Conservation (phyloP, 23 red algal genomes). For the Cyanidiococcus yangmingshanensis region DNA sequence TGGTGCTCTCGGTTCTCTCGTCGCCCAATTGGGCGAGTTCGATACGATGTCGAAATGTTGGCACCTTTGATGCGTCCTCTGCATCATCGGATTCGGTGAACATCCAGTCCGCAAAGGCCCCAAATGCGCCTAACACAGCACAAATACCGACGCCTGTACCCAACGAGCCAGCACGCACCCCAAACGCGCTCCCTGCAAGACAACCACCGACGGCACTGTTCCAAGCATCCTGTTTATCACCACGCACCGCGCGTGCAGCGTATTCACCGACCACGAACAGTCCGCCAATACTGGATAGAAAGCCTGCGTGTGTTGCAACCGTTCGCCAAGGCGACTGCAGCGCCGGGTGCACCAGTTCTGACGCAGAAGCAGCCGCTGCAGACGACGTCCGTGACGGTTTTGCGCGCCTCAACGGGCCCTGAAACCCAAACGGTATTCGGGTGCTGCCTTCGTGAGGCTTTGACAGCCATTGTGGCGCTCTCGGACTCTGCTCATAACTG, state of each 20-base stretch:
- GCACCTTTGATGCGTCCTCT: neutral
- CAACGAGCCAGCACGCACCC: conserved; percentile 2
- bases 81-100: neutral
- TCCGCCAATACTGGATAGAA: neutral
- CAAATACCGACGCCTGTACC: conserved; percentile 2
- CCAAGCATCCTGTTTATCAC: conserved; percentile 5
- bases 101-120: neutral
- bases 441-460: neutral
- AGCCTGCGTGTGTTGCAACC: neutral
- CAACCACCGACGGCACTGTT: conserved; percentile 3
- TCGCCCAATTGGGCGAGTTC: neutral
- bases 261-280: neutral
- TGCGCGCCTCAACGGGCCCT: neutral
- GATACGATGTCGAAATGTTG: neutral
- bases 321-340: conserved; percentile 6
- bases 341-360: neutral
- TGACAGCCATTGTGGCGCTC: neutral
- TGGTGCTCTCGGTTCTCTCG: neutral
- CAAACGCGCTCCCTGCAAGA: neutral
- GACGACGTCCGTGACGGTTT: neutral
- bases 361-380: neutral
- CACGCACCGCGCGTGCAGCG: neutral
- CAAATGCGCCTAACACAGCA: neutral
- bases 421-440: neutral
- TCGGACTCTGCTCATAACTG: conserved; percentile 8